Base-by-base conservation (phyloP, 768 basidiomycete genomes). In the Psilocybe cyanescens region DNA sequence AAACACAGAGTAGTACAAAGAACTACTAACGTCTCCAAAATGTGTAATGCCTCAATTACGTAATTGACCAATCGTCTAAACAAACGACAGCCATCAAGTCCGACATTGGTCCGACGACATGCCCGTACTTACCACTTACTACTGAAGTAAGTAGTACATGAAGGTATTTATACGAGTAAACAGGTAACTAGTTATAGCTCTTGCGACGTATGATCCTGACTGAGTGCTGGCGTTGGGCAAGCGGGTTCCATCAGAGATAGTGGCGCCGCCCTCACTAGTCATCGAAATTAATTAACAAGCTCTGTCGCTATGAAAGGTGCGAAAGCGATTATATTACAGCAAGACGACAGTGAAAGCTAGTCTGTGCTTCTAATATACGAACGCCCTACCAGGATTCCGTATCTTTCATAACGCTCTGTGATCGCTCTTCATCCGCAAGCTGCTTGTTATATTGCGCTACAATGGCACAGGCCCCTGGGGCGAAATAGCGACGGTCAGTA, bases 401-500 rank as follows among this genome's bases (percentile, higher is more conserved):
- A 58, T 81, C 81, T 70, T 80, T 80, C 59, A 77, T 74, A 49
- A 76, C 70, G 48, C 71, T 72, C 47, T 73, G 71, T 19, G 74
- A 69, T 16, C 67, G 71, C 50, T 79, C 76, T 61, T 83, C 81
- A 63, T 82, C 82, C 35, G 68, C 74, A 52, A 84, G 70, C 68
- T 84, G 82, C 57, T 69, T 74, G 51, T 72, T 74, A 61, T 84
- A 83, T 57, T 71, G 73, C 44, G 71, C 72, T 47, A 84, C 80
- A 59, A 84, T 81, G 61, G 81, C 71, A 66, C 79, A 81, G 61
- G 77, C 79, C 76, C 80, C 82, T 81, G n/a, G 8, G n/a, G 16
- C n/a, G 64, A 24, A 54, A 54, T 46, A 47, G 49, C 11, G 53
- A 44, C 47, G 6, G 50, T 33, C 45, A 52, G 50, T 12, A 31